Conservation (phyloP, 345 rosid species). For the Moricandia moricandioides region DNA sequence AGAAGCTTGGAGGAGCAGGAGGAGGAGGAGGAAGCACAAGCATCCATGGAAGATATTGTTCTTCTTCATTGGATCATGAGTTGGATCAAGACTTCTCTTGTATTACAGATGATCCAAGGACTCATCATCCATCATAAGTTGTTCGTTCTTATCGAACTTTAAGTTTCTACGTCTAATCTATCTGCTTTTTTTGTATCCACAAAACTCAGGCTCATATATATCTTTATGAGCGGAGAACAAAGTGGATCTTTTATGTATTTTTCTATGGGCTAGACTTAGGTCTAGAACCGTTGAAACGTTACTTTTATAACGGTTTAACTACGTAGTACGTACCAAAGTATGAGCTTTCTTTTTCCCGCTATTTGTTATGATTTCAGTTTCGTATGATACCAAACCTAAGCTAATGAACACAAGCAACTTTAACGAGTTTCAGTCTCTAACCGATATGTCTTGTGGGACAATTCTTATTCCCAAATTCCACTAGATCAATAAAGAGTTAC, state of each 20-base stretch:
- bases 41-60: background rate
- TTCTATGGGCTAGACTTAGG: background rate
- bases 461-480: too few relatives aligned
- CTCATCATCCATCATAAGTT: constrained; percentile 26
- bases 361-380: background rate
- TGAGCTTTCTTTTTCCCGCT: background rate
- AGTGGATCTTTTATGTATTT: background rate
- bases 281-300: background rate
- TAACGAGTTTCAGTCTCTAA: too few relatives aligned
- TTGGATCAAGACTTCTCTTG: constrained; percentile 37
- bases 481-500: too few relatives aligned
- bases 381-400: too few relatives aligned
- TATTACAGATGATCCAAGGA: constrained; percentile 32
- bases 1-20: constrained; percentile 36
- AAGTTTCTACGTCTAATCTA: constrained; percentile 7
- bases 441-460: too few relatives aligned
- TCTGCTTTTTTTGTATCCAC: constrained; percentile 4
- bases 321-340: background rate
- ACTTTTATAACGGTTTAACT: background rate
- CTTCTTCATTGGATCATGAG: constrained; percentile 20
- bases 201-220: constrained; percentile 3
- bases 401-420: too few relatives aligned
- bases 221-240: background rate
- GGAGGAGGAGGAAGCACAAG: constrained; percentile 12
- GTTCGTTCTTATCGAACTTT: background rate